These are phyloP conservation scores for Termitomyces sp. DNA, from an alignment of 768 basidiomycete species.

Conservation along the genomic window DNA sequence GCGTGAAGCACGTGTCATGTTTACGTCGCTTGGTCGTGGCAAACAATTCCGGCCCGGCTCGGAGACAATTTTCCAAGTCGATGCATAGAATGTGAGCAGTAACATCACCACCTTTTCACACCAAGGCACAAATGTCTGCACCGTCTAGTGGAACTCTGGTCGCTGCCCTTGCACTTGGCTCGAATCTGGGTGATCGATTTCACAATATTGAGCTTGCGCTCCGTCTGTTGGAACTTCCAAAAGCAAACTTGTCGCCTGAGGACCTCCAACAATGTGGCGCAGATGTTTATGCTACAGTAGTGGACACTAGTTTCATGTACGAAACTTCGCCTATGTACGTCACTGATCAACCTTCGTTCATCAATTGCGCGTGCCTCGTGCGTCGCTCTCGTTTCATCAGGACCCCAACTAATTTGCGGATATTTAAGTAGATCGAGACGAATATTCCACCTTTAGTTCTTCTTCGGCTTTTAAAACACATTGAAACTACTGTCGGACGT, in stretches of 20 bases:
- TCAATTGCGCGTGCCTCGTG: slow-evolving; percentile 90
- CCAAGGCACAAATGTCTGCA: not conserved
- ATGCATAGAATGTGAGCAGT: not conserved
- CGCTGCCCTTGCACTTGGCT: slow-evolving; percentile 78
- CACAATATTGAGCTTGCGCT: slow-evolving; percentile 78
- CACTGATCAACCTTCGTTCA: slow-evolving; percentile 80
- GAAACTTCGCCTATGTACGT: slow-evolving; percentile 97
- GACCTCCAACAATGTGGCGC: slow-evolving; percentile 9
- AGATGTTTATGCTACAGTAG: slow-evolving; percentile 34
- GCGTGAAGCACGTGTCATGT: slow-evolving; percentile 16
- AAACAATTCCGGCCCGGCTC: slow-evolving; percentile 7
- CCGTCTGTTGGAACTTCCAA: slow-evolving; percentile 56
- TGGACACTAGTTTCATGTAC: slow-evolving; percentile 87
- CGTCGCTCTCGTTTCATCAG: slow-evolving; percentile 22
- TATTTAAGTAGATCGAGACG: slow-evolving; percentile 66
- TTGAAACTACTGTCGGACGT: slow-evolving; percentile 75
- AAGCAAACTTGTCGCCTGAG: slow-evolving; percentile 19
- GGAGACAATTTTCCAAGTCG: not conserved
- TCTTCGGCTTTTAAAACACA: slow-evolving; percentile 59
- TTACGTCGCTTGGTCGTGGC: not conserved
- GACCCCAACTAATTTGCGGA: not conserved
- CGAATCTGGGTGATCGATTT: slow-evolving; percentile 87
- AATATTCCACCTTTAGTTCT: slow-evolving; percentile 55
- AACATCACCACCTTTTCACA: not conserved
- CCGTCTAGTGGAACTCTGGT: slow-evolving; percentile 18